These are phyloP conservation scores for Thelephora ganbajun DNA, from an alignment of 768 basidiomycete genomes.

Conservation along the genomic window DNA sequence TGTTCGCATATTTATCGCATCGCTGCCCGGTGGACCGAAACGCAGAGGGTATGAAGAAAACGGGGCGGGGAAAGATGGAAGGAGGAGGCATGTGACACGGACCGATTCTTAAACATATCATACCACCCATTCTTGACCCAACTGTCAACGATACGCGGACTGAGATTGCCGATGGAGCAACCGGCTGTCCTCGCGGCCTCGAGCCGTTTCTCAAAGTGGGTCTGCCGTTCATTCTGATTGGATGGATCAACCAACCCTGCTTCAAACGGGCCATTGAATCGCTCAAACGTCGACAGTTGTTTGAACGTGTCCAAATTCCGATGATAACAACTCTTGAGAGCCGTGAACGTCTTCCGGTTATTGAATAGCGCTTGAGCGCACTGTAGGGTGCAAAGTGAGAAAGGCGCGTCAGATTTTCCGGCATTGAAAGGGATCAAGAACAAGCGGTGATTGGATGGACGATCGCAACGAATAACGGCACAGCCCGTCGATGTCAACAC, in stretches of 20 bases:
- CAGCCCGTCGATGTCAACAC: too few relatives aligned
- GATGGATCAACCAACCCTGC: slow-evolving; percentile 15
- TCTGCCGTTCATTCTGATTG: slow-evolving; percentile 48
- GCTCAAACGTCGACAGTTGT: slow-evolving; percentile 65
- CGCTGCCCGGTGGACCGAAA: too few relatives aligned
- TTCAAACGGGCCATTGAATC: slow-evolving; percentile 15
- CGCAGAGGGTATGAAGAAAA: too few relatives aligned
- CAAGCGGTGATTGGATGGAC: background rate
- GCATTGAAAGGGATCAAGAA: background rate
- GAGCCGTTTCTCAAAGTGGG: slow-evolving; percentile 62
- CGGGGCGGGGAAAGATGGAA: slow-evolving; percentile 1
- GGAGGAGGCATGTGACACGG: background rate
- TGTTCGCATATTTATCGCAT: too few relatives aligned
- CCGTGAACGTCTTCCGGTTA: slow-evolving; percentile 70
- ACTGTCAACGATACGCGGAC: slow-evolving; percentile 60
- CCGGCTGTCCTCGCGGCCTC: slow-evolving; percentile 49
- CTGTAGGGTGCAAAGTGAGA: slow-evolving; percentile 19
- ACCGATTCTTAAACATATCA: slow-evolving; percentile 57
- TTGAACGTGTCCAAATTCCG: slow-evolving; percentile 79
- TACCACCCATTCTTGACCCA: slow-evolving; percentile 76
- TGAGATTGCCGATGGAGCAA: slow-evolving; percentile 62
- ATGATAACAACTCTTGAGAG: slow-evolving; percentile 75
- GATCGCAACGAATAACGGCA: background rate
- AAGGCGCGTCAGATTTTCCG: background rate
- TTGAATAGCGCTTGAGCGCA: slow-evolving; percentile 60